phyloP scores from a whole-genome alignment of 306 rosid genomes.

The Myrica gale region DNA sequence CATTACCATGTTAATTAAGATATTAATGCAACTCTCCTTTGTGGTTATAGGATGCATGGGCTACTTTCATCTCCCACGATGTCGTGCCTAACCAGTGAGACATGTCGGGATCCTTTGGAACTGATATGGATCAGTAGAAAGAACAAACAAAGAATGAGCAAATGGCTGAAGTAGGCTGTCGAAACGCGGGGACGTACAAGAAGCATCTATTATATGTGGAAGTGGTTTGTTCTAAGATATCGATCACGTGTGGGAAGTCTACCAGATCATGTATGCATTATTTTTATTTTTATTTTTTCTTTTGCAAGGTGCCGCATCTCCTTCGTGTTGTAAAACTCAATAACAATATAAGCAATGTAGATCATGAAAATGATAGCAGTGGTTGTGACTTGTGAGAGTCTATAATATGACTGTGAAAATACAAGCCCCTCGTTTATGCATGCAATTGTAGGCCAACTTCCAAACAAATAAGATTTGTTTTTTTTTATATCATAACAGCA shows the following conservation, averaged over 20 bases:
- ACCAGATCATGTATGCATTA: neutral
- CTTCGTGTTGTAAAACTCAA: constrained; percentile 3
- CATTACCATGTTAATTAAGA: too few species aligned
- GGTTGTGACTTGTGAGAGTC: too few species aligned
- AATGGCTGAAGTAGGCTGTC: neutral
- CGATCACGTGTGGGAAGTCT: neutral
- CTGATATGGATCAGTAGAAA: constrained; percentile 16
- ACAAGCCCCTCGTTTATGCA: too few species aligned
- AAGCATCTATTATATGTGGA: neutral
- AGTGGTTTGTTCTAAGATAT: too few species aligned
- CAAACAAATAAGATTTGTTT: too few species aligned
- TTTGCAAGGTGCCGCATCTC: constrained; percentile 4
- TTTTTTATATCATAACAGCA: too few species aligned
- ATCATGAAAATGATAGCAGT: neutral
- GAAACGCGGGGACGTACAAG: neutral
- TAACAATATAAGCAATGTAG: neutral
- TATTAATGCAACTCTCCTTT: neutral
- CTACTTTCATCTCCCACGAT: constrained; percentile 69
- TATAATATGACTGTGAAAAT: too few species aligned
- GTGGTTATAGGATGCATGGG: constrained; percentile 81
- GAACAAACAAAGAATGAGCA: neutral
- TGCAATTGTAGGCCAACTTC: too few species aligned
- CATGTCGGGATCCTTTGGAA: neutral
- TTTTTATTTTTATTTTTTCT: neutral
- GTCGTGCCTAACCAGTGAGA: constrained; percentile 41